phyloP scores from a whole-genome alignment of 1,284 basidiomycete genomes.

The Apiotrichum mycotoxinovorans region DNA sequence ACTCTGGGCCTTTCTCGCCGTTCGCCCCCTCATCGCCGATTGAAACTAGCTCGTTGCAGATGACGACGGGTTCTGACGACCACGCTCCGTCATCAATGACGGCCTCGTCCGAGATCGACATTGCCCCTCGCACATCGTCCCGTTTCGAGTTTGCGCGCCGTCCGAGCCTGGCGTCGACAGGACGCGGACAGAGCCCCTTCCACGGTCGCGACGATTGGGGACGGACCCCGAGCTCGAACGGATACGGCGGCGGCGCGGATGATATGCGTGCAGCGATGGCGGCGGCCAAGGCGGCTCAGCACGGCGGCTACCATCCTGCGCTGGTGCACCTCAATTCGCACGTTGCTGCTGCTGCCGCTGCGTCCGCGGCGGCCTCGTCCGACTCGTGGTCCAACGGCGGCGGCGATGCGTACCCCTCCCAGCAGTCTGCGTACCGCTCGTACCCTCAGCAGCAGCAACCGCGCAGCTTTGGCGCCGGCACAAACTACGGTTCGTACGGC shows the following conservation, averaged over 20 bases:
- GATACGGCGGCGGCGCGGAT: slow-evolving; percentile 8
- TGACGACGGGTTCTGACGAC: slow-evolving; percentile 1
- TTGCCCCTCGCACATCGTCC: slow-evolving; percentile 16
- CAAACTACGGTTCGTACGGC: slow-evolving; percentile 1
- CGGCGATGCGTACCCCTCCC: neutral
- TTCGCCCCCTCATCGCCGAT: slow-evolving; percentile 20
- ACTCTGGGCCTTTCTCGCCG: slow-evolving; percentile 22
- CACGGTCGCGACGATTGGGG: slow-evolving; percentile 20
- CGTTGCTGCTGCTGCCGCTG: neutral
- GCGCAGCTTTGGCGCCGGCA: neutral
- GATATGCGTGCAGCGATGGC: slow-evolving; percentile 11
- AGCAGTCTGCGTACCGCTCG: neutral
- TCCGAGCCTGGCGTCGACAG: slow-evolving; percentile 3
- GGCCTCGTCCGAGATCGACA: slow-evolving; percentile 3
- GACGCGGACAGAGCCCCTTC: slow-evolving; percentile 20
- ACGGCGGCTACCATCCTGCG: slow-evolving; percentile 18
- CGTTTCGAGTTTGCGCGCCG: slow-evolving; percentile 24
- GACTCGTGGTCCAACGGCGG: slow-evolving; percentile 5
- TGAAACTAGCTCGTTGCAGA: slow-evolving; percentile 12
- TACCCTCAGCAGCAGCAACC: neutral
- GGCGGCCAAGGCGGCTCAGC: slow-evolving; percentile 5
- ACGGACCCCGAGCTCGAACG: slow-evolving; percentile 15
- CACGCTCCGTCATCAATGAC: neutral
- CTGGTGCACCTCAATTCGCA: slow-evolving; percentile 21
- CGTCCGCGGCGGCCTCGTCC: neutral